Base-by-base conservation (phyloP, 257 asterid species). In the Plectranthus barbatus region DNA sequence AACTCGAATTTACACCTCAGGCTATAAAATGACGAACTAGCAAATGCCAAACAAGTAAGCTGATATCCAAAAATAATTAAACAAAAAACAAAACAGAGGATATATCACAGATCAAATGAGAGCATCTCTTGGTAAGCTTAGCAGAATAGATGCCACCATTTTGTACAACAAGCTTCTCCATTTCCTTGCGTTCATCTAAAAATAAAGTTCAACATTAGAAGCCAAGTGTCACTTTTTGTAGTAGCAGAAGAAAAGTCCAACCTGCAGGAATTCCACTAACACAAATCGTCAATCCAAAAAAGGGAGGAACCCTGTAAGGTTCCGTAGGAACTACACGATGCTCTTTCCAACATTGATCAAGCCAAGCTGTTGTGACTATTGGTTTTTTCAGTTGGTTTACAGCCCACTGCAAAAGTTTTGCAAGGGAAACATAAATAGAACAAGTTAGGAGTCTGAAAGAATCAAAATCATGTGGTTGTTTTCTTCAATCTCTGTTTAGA, bases 311-410 rank as follows among this genome's bases (percentile, higher is more conserved):
- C 73, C 84, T 81, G 79, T 74, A 93, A 60, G 92, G 72, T 45
- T 93, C 99, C 29, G 84, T 95, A 64, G 99, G 91, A 72, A 90
- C 97, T 66, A 87, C 83, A 57, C 97, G 91, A 73, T 93, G 99
- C 79, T 93, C 99, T 79, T 87, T 87, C 99, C 99, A 93, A 72
- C 99, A 93, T 36, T 90, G 99, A 44, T 71, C 84, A 60, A 93
- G 87, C 99, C 99, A 93, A 66, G 68, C 78, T 19, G 65, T 73
- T 62, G 86, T 84, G 79, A 90, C 94, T 66, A 84, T 80, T 46
- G 99, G 95, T 77, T 84, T 93, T 82, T 82, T 93, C 24, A 80
- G 77, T 67, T 61, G 73, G 77, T 81, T 81, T 59, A 84, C 47
- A 70, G 99, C 97, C 99, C 95, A 90, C 97, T 90, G 79, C 72